phyloP scores from a whole-genome alignment of 192 early-diverging fungal genomes.

The Umbelopsis isabellina region DNA sequence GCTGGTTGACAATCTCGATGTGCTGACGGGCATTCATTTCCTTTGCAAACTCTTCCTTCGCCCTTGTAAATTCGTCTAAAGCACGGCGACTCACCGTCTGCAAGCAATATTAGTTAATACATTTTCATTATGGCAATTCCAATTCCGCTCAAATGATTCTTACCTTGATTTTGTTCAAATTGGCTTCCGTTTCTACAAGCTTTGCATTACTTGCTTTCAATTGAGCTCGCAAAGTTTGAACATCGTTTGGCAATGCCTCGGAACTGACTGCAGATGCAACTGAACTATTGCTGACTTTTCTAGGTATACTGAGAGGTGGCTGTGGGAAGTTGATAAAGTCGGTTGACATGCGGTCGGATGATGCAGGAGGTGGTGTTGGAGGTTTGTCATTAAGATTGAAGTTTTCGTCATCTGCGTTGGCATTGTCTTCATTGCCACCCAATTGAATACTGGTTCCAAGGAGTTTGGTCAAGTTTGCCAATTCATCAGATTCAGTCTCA shows the following conservation, averaged over 20 bases:
- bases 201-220: constrained; percentile 30
- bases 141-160: not conserved
- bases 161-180: constrained; percentile 46
- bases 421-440: not conserved
- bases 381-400: constrained; percentile 13
- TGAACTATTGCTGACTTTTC: constrained; percentile 24
- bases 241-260: not conserved
- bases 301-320: constrained; percentile 21
- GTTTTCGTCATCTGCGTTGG: constrained; percentile 15
- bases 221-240: constrained; percentile 23
- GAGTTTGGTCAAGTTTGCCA: constrained; percentile 37
- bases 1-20: constrained; percentile 26
- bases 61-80: constrained; percentile 39
- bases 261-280: not conserved
- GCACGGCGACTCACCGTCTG: constrained; percentile 41
- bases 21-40: constrained; percentile 33
- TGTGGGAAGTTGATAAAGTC: constrained; percentile 26
- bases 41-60: constrained; percentile 49
- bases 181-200: constrained; percentile 30
- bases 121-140: not conserved
- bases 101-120: not conserved
- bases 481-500: constrained; percentile 40
- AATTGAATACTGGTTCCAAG: constrained; percentile 32
- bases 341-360: constrained; percentile 9
- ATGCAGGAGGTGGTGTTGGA: constrained; percentile 26